Percentiles rank a stretch among this genome's conserved stretches.
Evolutionary conservation across 768 basidiomycete genomes (phyloP).

Genomic region (Calvatia gigantea): DNA sequence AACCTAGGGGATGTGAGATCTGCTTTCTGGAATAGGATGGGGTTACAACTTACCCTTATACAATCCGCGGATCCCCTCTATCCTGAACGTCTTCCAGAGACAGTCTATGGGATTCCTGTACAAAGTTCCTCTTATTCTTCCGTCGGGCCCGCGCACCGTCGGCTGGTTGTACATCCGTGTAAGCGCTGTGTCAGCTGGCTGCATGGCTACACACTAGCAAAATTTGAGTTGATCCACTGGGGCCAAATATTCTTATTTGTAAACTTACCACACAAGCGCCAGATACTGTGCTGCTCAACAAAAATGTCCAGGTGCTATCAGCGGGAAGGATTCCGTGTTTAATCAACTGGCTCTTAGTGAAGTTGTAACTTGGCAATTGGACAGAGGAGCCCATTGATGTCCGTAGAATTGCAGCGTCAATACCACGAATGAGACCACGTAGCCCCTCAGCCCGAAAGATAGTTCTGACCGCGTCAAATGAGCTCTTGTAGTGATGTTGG

Average conservation of each 20-base stretch:
- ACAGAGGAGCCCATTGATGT: slow-evolving; percentile 96
- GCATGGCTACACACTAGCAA: slow-evolving; percentile 84
- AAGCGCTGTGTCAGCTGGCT: slow-evolving; percentile 89
- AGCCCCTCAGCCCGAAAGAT: slow-evolving; percentile 78
- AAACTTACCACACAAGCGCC: slow-evolving; percentile 85
- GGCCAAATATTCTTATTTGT: not conserved
- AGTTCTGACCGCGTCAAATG: slow-evolving; percentile 74
- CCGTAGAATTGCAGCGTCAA: slow-evolving; percentile 89
- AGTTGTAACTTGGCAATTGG: slow-evolving; percentile 94
- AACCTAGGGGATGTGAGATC: slow-evolving; percentile 47
- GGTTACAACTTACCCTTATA: slow-evolving; percentile 72
- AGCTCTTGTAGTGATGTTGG: slow-evolving; percentile 88
- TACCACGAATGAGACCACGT: slow-evolving; percentile 82
- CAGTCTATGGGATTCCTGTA: slow-evolving; percentile 96
- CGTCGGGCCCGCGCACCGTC: slow-evolving; percentile 65
- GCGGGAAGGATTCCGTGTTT: slow-evolving; percentile 64
- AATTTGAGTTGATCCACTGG: slow-evolving; percentile 11
- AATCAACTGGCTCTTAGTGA: slow-evolving; percentile 81
- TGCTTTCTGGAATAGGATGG: not conserved
- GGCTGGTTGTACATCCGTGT: slow-evolving; percentile 98
- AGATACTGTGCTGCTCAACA: slow-evolving; percentile 85
- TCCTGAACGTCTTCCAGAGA: slow-evolving; percentile 90
- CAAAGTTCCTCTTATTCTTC: slow-evolving; percentile 66
- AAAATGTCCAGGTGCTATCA: slow-evolving; percentile 82
- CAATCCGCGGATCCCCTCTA: slow-evolving; percentile 90